phyloP scores from a whole-genome alignment of 441 rosid species.

The Capsella rubella region DNA sequence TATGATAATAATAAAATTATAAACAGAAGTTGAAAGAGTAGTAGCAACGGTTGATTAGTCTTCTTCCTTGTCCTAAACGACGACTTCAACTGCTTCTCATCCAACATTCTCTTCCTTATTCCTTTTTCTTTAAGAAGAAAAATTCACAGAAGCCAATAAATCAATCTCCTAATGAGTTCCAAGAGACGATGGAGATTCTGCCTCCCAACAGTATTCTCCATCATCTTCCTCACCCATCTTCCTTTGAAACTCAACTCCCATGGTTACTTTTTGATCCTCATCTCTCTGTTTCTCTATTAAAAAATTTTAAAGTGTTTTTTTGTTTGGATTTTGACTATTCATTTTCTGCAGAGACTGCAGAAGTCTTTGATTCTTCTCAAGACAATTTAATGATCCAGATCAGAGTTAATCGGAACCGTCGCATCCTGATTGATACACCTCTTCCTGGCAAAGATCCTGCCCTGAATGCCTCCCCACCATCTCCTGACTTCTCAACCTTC shows the following conservation, averaged over 20 bases:
- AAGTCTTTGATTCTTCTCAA: slow-evolving; percentile 31
- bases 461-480: slow-evolving; percentile 29
- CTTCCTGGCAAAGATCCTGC: slow-evolving; percentile 5
- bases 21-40: slow-evolving; percentile 27
- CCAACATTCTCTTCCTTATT: slow-evolving; percentile 25
- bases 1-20: background rate
- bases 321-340: slow-evolving; percentile 22
- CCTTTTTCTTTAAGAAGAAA: slow-evolving; percentile 4
- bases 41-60: slow-evolving; percentile 37
- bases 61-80: slow-evolving; percentile 23
- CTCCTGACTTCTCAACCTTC: background rate
- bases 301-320: background rate
- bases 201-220: slow-evolving; percentile 41
- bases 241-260: slow-evolving; percentile 31
- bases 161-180: slow-evolving; percentile 36
- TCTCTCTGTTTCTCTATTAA: slow-evolving; percentile 13
- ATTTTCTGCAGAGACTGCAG: slow-evolving; percentile 4
- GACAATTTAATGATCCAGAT: slow-evolving; percentile 19
- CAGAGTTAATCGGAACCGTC: slow-evolving; percentile 30
- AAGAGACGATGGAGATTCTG: slow-evolving; percentile 45
- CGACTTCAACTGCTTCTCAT: slow-evolving; percentile 41
- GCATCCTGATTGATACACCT: slow-evolving; percentile 27
- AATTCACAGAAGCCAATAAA: slow-evolving; percentile 17
- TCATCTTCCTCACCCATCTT: slow-evolving; percentile 44
- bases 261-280: slow-evolving; percentile 30